A percentile compares a stretch with the other conserved stretches of the same genome.
phyloP scores from a whole-genome alignment of 257 asterid genomes.

The Penstemon barbatus region DNA sequence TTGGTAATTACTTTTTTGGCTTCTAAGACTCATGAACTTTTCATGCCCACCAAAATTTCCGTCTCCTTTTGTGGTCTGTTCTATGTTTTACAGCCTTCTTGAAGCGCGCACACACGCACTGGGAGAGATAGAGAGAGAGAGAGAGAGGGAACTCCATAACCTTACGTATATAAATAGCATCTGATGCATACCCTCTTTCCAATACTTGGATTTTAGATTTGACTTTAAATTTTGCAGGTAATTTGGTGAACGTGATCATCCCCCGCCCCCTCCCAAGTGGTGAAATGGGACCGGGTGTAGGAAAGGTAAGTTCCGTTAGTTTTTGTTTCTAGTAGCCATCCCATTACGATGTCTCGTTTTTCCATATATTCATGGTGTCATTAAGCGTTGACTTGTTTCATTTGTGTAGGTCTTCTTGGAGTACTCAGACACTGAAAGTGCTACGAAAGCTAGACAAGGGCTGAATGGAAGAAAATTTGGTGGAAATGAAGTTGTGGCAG shows the following conservation, averaged over 20 bases:
- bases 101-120: constrained; percentile 27
- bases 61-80: constrained; percentile 28
- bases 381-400: neutral
- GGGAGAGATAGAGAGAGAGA: constrained; percentile 22
- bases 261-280: constrained; percentile 70
- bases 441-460: constrained; percentile 63
- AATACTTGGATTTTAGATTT: neutral
- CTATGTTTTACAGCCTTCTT: constrained; percentile 38
- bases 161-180: constrained; percentile 8
- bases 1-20: constrained; percentile 36
- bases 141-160: constrained; percentile 32
- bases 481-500: constrained; percentile 62
- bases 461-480: constrained; percentile 74
- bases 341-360: neutral
- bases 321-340: neutral
- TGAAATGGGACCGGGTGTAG: constrained; percentile 64
- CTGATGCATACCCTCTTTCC: neutral
- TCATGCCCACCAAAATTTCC: constrained; percentile 19
- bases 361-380: neutral
- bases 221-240: constrained; percentile 43
- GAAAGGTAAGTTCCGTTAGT: constrained; percentile 52
- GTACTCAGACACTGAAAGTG: constrained; percentile 60
- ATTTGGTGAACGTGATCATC: constrained; percentile 59
- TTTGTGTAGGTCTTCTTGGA: constrained; percentile 61
- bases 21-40: neutral